Evolutionary conservation across 306 rosid species (phyloP), one percentile per base, ranked within the genome.

Genomic region (Dicorynia guianensis): DNA sequence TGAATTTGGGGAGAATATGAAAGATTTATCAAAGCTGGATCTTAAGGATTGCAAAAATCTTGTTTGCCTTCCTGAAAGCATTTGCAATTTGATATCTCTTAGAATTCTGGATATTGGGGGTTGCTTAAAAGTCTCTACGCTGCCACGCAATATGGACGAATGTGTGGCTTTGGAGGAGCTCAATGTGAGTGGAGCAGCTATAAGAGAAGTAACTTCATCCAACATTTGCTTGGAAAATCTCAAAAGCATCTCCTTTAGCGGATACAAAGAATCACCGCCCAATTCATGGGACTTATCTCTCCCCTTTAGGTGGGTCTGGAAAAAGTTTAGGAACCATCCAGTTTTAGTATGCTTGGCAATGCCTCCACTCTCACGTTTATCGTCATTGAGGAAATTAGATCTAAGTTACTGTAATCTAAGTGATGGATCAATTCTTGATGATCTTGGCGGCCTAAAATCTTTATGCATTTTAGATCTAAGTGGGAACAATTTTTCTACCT

Each of bases 141-240:
- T 72, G 6, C 69, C 61, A 15, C 36, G 15, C 36, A 12, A 39
- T 0, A 20, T 59, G 47, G 54, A 11, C 9, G 2, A 42, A 33
- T 3, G 33, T 35, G 60, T 44, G 11, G n/a, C 7, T 34, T 17
- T 72, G n/a, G 46, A 25, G 55, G 15, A 61, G 33, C 77, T 72
- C 33, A 11, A 44, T 8, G 7, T 48, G 10, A 3, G 39, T 34
- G 18, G 18, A 9, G 30, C 69, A 18, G 38, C 18, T 8, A 72
- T 72, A 44, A 34, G 44, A 33, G 49, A 60, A 47, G 11, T 59
- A 35, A 67, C 47, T 9, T 72, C 60, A 30, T 72, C 77, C 20
- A 54, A 12, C 5, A 25, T 54, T 18, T 19, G 8, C 11, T 54
- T 54, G 4, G 15, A 15, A 54, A 54, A 54, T 54, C 13, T 54